Base-by-base conservation (phyloP, 352 stramenopile species). In the Phytopythium aichiense region DNA sequence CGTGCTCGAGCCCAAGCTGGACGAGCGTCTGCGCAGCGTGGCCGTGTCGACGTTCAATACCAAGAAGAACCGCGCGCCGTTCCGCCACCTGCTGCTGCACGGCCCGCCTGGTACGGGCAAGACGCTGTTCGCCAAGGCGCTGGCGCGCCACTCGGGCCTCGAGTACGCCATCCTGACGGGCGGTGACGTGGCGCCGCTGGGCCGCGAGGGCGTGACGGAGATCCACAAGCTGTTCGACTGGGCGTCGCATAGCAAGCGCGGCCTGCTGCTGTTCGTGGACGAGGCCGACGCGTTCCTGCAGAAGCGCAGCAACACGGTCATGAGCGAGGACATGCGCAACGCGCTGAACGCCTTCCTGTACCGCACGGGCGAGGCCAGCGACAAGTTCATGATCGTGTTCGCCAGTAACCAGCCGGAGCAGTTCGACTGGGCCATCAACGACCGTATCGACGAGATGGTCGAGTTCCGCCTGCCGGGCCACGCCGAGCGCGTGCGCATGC, bases 341-440 rank as follows among this genome's bases (percentile, higher is more conserved):
- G 97, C 98, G 38, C 85, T 99, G 28, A 99, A 99, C 72, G 98
- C 98, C 50, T 99, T 99, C 76, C 80, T 99, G 58, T 99, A 99
- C 82, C 94, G 96, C 65, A 99, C 97, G 28, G 97, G 96, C 38
- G 92, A 96, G 50, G 94, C 97, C 56, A 99, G 93, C 67, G 93
- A 99, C 76, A 97, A 99, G 73, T 99, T 99, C 74, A 99, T 99
- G 97, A 98, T 99, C 68, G 97, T 99, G 52, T 99, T 99, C 70
- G 98, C 98, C 13, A 98, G 93, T 72, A 99, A 99, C 83, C 94
- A 99, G 78, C 97, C 98, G 33, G 91, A 98, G 67, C 94, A 99
- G 74, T 99, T 99, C 67, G 98, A 99, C 72, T 97, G 90, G 80
- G 98, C 98, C 49, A 97, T 99, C 69, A 97, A 98, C 80, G 98